Evolutionary conservation across 1,284 basidiomycete species (phyloP), one percentile per base, ranked within the genome.

Genomic region (Somion occarium): DNA sequence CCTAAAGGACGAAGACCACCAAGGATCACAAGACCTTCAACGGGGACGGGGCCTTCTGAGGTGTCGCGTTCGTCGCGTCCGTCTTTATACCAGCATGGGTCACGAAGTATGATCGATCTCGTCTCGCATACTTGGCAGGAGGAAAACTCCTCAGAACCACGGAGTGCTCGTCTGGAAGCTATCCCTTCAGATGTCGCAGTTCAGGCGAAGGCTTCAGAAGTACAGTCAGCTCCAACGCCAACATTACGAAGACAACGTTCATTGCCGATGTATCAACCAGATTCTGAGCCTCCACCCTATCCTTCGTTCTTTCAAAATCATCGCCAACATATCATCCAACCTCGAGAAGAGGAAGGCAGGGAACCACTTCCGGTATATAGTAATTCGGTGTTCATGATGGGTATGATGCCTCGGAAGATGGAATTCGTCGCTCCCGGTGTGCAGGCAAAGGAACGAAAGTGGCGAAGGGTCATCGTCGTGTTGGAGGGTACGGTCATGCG

Each of bases 351-450:
- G 58, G 95, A 98, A 64, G 96, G 92, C 19, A 71, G 61, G 38
- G 96, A 99, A 69, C 69, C 68, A 39, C 76, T 99, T 2, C 96
- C 97, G 0, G 41, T 61, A 1, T 99, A 99, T 69, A 80, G 76
- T 58, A 98, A 97, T 69, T 64, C 73, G 42, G 83, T 98, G 13
- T 88, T 93, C 65, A 83, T 99, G 58, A 80, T 85, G 46, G 92
- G 89, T 1, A 80, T 88, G 54, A 79, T 99, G 72, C 88, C 90
- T 3, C 83, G 92, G 48, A 99, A 99, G 77, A 84, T 96, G 86
- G 96, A 99, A 74, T 98, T 99, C 65, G 74, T 70, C 1, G 73
- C 79, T 13, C 92, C 94, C 0, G 92, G 93, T 7, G 75, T 93
- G 2, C 92, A 96, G 65, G 86, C 94, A 15, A 83, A 79, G 63